These are phyloP conservation scores for Platanthera zijinensis DNA, from an alignment of 106 monocot species.

Conservation along the genomic window DNA sequence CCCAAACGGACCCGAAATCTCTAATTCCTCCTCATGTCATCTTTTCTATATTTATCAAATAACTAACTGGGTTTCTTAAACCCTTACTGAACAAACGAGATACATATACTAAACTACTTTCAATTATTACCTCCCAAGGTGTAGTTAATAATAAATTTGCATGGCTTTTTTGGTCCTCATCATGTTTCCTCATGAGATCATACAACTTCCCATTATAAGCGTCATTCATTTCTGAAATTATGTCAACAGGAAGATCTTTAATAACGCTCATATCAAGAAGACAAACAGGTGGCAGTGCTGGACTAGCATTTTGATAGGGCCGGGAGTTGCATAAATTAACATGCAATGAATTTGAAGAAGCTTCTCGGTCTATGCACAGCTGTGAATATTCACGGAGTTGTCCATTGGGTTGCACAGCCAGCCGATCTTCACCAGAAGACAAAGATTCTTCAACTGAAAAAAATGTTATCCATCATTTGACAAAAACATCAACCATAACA, in stretches of 20 bases:
- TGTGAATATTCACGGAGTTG: constrained; percentile 6
- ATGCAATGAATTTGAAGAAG: constrained; percentile 12
- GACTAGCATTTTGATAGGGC: constrained; percentile 17
- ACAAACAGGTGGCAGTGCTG: constrained; percentile 46
- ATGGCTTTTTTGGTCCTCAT: constrained; percentile 8
- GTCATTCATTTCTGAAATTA: constrained; percentile 72
- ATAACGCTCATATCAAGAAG: constrained; percentile 68
- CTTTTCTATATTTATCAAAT: neutral
- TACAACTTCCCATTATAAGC: constrained; percentile 63
- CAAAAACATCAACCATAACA: neutral
- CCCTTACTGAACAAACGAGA: neutral
- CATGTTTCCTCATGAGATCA: constrained; percentile 28
- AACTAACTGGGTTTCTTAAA: neutral
- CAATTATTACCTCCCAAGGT: neutral
- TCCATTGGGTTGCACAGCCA: neutral
- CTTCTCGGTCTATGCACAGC: neutral
- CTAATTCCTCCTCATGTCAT: neutral
- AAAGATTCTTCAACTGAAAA: constrained; percentile 5
- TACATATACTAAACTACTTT: neutral
- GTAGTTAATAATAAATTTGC: neutral
- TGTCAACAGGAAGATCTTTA: constrained; percentile 76
- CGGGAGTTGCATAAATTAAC: constrained; percentile 1
- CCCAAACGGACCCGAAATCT: neutral
- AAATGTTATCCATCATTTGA: neutral
- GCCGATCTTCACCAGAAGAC: constrained; percentile 1